Percentiles rank a stretch among this genome's conserved stretches.
Evolutionary conservation across 805 yeast genomes (phyloP).

Genomic region (Ogataea populi-albae): DNA sequence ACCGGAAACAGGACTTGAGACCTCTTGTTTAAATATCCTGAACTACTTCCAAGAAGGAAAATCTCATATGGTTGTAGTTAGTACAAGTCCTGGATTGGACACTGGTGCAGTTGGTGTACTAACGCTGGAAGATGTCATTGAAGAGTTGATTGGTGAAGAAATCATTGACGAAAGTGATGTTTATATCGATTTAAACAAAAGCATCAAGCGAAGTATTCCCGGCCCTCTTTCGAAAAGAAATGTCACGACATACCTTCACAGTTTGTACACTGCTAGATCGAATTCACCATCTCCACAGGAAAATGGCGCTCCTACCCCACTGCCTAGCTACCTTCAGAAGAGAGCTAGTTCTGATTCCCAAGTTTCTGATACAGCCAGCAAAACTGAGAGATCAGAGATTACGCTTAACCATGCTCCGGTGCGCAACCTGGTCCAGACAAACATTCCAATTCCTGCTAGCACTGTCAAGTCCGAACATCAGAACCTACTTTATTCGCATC

Average conservation of each 20-base stretch:
- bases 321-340: slow-evolving; percentile 16
- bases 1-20: slow-evolving; percentile 89
- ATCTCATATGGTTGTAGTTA: slow-evolving; percentile 94
- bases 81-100: slow-evolving; percentile 76
- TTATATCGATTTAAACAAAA: slow-evolving; percentile 83
- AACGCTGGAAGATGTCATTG: slow-evolving; percentile 96
- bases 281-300: slow-evolving; percentile 7
- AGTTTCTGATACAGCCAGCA: slow-evolving; percentile 4
- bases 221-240: slow-evolving; percentile 73
- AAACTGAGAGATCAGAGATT: not conserved
- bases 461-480: not conserved
- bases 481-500: not conserved
- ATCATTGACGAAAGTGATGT: slow-evolving; percentile 96
- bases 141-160: slow-evolving; percentile 96
- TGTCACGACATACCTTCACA: slow-evolving; percentile 65
- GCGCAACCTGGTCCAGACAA: slow-evolving; percentile 2
- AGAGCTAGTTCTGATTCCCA: slow-evolving; percentile 15
- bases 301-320: slow-evolving; percentile 6
- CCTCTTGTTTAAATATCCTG: slow-evolving; percentile 89
- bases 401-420: not conserved
- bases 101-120: slow-evolving; percentile 86
- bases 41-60: slow-evolving; percentile 98
- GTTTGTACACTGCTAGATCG: slow-evolving; percentile 39
- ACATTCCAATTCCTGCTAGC: slow-evolving; percentile 7
- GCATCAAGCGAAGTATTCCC: slow-evolving; percentile 73